Evolutionary conservation across 148 eudicot genomes (phyloP), one percentile per base, ranked within the genome.

Genomic region (Fagopyrum homotropicum): DNA sequence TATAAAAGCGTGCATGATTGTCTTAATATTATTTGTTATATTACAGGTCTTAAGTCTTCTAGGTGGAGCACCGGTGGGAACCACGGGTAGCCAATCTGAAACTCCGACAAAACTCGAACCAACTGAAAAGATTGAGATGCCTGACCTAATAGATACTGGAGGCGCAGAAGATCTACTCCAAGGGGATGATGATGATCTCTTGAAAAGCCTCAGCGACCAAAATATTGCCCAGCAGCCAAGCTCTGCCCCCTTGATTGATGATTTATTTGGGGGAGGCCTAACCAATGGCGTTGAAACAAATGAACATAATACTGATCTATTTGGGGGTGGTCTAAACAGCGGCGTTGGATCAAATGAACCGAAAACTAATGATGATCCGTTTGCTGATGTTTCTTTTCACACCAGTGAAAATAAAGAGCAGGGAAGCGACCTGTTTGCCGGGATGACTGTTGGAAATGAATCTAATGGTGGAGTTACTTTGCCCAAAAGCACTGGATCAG

Each of bases 311-410:
- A 61, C 16, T 79, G 97, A 94, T 79, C 74, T 90, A 73, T 87
- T 94, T 80, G 89, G 90, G 47, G 71, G 6, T 6, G 71, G 71
- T 35, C 47, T 66, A 43, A 79, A 83, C 73, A 75, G 60, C 69
- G 84, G 73, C 77, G 79, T 76, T n/a, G 73, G 78, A 73, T 73
- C 83, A 50, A 81, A 80, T 73, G 88, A 77, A 77, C 89, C 79
- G 11, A 87, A 77, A 75, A 46, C 77, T 26, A 86, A 88, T 45
- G 92, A 94, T 82, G 98, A 94, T 50, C 97, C 97, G 19, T 94
- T 94, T 84, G 91, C 97, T 44, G 98, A 91, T 85, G 97, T 94
- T 49, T 90, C 97, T 35, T 94, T 94, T 72, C 92, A 86, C 76
- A 73, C 79, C 73, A 82, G 72, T 57, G 86, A 81, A 14, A 77